Evolutionary conservation across 495 filamentous ascomycete genomes (phyloP), one percentile per base, ranked within the genome.

Genomic region (Aspergillus avenaceus): DNA sequence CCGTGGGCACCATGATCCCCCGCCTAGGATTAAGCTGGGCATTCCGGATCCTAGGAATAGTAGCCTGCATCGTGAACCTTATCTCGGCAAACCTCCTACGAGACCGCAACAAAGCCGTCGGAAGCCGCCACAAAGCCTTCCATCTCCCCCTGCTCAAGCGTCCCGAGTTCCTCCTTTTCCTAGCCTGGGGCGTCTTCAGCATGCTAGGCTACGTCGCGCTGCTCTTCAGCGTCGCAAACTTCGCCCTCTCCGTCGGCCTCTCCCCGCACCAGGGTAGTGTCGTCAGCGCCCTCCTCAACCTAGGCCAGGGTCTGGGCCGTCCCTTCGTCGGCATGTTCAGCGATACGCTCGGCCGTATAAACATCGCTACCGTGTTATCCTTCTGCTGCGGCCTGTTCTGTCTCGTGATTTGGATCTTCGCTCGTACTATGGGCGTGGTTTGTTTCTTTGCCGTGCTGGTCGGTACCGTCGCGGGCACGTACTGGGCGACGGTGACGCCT

Each of bases 121-220:
- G 81, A 4, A 80, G 83, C 37, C 74, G 77, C 13, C 75, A 84
- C 52, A 67, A 76, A 12, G 72, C 81, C 4, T 89, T 91, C 58
- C 79, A 88, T 63, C 65, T 78, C 34, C 62, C 72, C 4, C 70
- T 89, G 0, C 75, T 91, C 54, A 75, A 69, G 49, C 75, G 78
- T 9, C 70, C 72, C 3, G 75, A 86, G 54, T 87, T 87, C 48
- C 60, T 83, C 41, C 67, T 90, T 9, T 74, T 87, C 25, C 63
- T 89, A 5, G 72, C 70, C 18, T 93, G 84, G 82, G 83, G 83
- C 16, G 75, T 84, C 40, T 77, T 91, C 50, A 83, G 77, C 45
- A 79, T 90, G 72, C 72, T 93, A 11, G 85, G 84, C 13, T 93
- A 93, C 54, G 74, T 88, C 38, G 84, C 86, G 9, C 71, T 93